Evolutionary conservation across 176 grass and related monocot species (phyloP).

Genomic region (Musa beccarii): DNA sequence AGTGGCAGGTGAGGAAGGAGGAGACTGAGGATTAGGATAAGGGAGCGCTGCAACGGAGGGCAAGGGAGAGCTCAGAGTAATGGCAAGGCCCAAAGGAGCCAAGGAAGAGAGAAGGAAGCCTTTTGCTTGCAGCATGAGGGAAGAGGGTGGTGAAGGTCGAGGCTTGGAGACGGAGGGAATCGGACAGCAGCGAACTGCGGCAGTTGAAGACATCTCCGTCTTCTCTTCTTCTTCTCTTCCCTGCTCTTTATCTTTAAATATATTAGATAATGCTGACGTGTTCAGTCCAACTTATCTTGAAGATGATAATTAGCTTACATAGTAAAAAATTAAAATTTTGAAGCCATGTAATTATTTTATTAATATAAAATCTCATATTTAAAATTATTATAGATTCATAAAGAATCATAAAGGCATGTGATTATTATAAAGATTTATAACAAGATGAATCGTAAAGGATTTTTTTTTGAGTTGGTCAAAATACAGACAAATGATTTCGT

Average conservation of each 20-base stretch:
- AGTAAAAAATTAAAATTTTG: too few species aligned
- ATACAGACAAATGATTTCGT: too few species aligned
- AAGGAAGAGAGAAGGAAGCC: constrained; percentile 26
- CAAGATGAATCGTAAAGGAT: too few species aligned
- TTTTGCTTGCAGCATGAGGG: constrained; percentile 3
- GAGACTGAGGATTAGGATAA: constrained; percentile 17
- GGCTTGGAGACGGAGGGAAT: constrained; percentile 11
- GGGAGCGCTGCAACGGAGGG: constrained; percentile 20
- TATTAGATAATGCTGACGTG: background rate
- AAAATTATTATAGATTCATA: too few species aligned
- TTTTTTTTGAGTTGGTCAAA: too few species aligned
- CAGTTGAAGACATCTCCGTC: background rate
- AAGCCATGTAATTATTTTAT: too few species aligned
- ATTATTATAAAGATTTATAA: too few species aligned
- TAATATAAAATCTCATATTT: too few species aligned
- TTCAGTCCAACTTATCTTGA: too few species aligned
- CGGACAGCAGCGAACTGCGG: background rate
- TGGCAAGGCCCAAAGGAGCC: constrained; percentile 26
- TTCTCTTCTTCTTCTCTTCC: background rate
- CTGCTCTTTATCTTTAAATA: too few species aligned
- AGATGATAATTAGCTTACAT: too few species aligned
- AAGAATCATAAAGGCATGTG: too few species aligned
- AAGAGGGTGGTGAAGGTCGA: constrained; percentile 24
- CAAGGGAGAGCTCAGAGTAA: constrained; percentile 27
- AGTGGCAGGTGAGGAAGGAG: constrained; percentile 25